Conservation (phyloP, 1,284 basidiomycete species). For the Microbotryum violaceum region DNA sequence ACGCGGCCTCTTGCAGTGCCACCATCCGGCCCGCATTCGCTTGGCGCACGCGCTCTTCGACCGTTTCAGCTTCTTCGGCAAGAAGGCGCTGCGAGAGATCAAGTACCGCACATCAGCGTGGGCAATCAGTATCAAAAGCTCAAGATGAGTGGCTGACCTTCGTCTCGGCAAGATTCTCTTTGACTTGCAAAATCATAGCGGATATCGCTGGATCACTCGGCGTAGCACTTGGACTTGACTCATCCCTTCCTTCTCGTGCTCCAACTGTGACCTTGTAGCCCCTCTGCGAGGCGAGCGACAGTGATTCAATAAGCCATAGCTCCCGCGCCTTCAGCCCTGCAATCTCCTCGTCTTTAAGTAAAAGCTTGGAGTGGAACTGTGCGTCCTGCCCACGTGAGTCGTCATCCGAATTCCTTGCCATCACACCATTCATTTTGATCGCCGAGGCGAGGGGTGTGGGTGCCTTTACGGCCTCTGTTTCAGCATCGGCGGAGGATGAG, state of each 20-base stretch:
- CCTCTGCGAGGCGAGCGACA: conserved; percentile 27
- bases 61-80: conserved; percentile 63
- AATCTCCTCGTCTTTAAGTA: conserved; percentile 35
- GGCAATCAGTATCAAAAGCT: conserved; percentile 4
- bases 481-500: too few species aligned
- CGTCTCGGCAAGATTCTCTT: conserved; percentile 78
- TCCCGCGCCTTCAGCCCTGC: conserved; percentile 43
- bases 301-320: conserved; percentile 30
- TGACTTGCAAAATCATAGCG: conserved; percentile 60
- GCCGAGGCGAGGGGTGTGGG: too few species aligned
- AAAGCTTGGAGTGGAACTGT: conserved; percentile 1
- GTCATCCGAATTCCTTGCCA: too few species aligned
- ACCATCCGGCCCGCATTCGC: conserved; percentile 69
- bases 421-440: too few species aligned
- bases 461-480: too few species aligned
- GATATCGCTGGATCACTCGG: not conserved
- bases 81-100: conserved; percentile 53
- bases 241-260: conserved; percentile 38
- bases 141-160: conserved; percentile 54
- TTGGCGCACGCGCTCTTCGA: conserved; percentile 70
- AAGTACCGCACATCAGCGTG: conserved; percentile 18
- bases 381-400: too few species aligned
- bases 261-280: conserved; percentile 24
- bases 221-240: not conserved
- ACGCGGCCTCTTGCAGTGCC: conserved; percentile 90